Conservation (phyloP, 2,329 filamentous ascomycete genomes). For the Cladophialophora carrionii region DNA sequence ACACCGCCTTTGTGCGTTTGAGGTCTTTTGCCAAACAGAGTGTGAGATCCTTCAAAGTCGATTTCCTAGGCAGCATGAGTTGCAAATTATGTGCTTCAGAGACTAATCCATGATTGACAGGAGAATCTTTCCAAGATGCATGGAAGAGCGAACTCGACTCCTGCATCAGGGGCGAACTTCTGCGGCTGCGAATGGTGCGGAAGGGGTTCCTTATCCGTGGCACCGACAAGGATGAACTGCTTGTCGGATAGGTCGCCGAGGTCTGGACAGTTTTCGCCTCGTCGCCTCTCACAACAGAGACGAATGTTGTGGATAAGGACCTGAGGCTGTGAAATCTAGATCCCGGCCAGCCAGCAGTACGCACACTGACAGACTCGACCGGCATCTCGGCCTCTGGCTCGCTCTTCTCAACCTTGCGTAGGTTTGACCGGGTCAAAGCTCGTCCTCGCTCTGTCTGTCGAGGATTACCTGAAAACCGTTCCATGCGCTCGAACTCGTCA, state of each 20-base stretch:
- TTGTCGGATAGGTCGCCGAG: neutral
- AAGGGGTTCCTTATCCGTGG: constrained; percentile 21
- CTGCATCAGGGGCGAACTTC: constrained; percentile 12
- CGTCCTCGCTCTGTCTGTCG: constrained; percentile 19
- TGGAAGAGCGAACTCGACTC: constrained; percentile 2
- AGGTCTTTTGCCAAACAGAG: constrained; percentile 11
- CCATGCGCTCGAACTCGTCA: constrained; percentile 18
- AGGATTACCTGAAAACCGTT: neutral
- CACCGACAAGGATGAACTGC: constrained; percentile 2
- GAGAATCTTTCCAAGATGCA: neutral
- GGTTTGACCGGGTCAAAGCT: constrained; percentile 18
- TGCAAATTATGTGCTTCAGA: neutral
- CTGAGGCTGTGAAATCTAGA: constrained; percentile 19
- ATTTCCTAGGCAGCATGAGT: constrained; percentile 18
- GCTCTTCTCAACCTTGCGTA: neutral
- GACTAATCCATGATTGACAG: neutral
- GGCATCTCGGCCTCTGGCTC: constrained; percentile 3
- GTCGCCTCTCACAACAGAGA: constrained; percentile 9
- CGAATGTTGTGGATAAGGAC: constrained; percentile 21
- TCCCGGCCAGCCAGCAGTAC: neutral
- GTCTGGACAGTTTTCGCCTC: neutral
- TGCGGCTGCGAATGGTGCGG: constrained; percentile 19
- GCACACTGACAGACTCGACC: neutral
- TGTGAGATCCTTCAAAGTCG: constrained; percentile 21
- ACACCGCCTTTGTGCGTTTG: neutral